Percentiles rank a stretch among this genome's conserved stretches.
These are phyloP conservation scores for Tephrocybe sp. DNA, from an alignment of 768 basidiomycete genomes.

Conservation along the genomic window DNA sequence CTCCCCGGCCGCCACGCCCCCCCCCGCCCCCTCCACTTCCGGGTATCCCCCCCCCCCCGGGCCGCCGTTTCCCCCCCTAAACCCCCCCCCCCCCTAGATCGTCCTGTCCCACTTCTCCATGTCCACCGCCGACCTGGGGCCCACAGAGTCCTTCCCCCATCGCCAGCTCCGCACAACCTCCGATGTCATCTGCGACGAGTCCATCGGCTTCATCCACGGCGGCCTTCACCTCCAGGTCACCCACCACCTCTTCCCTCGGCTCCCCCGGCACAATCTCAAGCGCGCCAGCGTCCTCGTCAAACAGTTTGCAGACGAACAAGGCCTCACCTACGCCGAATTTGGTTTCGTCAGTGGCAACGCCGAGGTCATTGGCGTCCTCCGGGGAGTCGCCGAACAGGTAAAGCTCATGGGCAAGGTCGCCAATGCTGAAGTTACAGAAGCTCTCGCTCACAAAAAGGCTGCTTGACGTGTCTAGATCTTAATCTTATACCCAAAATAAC, in stretches of 20 bases:
- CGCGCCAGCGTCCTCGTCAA: constrained; percentile 84
- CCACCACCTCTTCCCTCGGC: constrained; percentile 94
- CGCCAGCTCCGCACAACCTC: constrained; percentile 97
- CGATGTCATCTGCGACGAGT: constrained; percentile 86
- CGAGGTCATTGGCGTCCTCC: constrained; percentile 81
- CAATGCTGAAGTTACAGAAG: constrained; percentile 66
- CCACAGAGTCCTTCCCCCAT: constrained; percentile 87
- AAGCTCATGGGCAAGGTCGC: constrained; percentile 82
- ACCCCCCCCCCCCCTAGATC: constrained; percentile 48
- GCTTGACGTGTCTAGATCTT: constrained; percentile 9
- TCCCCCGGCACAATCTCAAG: constrained; percentile 91
- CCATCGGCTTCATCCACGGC: constrained; percentile 89
- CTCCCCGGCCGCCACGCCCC: constrained; percentile 82
- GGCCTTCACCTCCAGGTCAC: constrained; percentile 98
- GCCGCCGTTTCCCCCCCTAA: background rate
- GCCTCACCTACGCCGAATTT: constrained; percentile 87
- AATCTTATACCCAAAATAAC: background rate
- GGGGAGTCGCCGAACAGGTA: constrained; percentile 85
- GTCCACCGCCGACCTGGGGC: constrained; percentile 90
- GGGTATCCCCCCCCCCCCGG: constrained; percentile 51
- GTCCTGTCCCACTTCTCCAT: constrained; percentile 97
- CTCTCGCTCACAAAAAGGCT: constrained; percentile 33
- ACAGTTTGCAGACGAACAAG: constrained; percentile 83
- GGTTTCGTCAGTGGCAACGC: constrained; percentile 85
- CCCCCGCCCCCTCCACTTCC: constrained; percentile 91